Base-by-base conservation (phyloP, 2,329 filamentous ascomycete species). In the Fusarium decemcellulare region DNA sequence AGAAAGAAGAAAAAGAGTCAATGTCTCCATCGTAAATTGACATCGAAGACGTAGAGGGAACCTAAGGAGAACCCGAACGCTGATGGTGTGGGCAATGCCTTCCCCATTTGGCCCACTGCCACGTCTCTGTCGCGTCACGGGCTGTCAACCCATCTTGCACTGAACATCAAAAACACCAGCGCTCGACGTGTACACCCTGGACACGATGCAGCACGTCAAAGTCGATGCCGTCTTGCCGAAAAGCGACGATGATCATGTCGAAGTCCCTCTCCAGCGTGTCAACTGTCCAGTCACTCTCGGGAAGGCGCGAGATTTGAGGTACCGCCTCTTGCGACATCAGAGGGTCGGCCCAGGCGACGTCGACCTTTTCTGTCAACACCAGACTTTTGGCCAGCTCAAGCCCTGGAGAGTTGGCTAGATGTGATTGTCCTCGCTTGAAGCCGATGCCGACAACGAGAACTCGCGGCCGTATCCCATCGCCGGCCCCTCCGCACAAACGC, bases 401-500 rank as follows among this genome's bases (percentile, higher is more conserved):
- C 2, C 83, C 83, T 0, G 85, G 85, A 0, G 84, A 86, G 68
- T 85, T 84, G 60, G 79, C 81, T 4, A 86, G 73, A 48, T 82
- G 80, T 0, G 82, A 80, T 67, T 87, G 84, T 4, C 85, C 85
- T 7, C 77, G 73, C 72, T 87, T 87, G 77, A 87, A 87, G 5
- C 84, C 85, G 40, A 86, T 77, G 1, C 85, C 85, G 0, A 82
- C 82, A 5, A 86, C 81, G 1, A 86, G 76, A 2, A 85, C 77
- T 12, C 76, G 75, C 1, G 78, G 78, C 18, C 65, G 65, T 10
- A 34, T 8, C 0, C 57, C 61, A 12, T 62, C 50, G 7, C 48
- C 30, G 1, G 60, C 52, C 34, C 71, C 56, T 0, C 60, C 37
- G 51, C 70, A 72, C 15, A 84, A 73, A 12, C 65, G 61, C 7